These are phyloP conservation scores for Nemania abortiva DNA, from an alignment of 2,329 filamentous ascomycete genomes.

Conservation along the genomic window DNA sequence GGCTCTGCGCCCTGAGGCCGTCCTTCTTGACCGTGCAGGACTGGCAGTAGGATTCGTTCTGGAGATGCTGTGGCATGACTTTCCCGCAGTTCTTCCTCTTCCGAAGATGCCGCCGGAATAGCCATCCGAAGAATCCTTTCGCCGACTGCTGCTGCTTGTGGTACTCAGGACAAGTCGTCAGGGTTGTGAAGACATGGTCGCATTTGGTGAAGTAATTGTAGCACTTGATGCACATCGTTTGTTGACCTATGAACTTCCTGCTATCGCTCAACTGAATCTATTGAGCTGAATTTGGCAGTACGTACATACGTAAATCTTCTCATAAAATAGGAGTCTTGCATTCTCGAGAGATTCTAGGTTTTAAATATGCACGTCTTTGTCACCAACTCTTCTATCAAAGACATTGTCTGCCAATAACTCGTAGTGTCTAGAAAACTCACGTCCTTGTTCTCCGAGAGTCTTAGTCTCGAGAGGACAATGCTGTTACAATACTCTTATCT, in stretches of 20 bases:
- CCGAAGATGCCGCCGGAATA: slow-evolving; percentile 31
- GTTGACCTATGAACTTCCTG: not conserved
- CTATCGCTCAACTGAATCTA: not conserved
- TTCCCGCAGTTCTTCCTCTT: slow-evolving; percentile 43
- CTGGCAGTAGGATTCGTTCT: slow-evolving; percentile 38
- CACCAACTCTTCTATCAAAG: not conserved
- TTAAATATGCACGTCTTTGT: slow-evolving; percentile 24
- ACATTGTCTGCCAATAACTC: slow-evolving; percentile 7
- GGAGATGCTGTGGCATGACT: slow-evolving; percentile 41
- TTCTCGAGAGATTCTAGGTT: not conserved
- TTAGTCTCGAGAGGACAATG: slow-evolving; percentile 17
- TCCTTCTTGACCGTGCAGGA: slow-evolving; percentile 38
- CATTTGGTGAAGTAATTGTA: slow-evolving; percentile 43
- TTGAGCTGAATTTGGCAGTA: slow-evolving; percentile 8
- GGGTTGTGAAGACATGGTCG: slow-evolving; percentile 38
- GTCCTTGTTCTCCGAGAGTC: not conserved
- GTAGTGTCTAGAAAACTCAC: slow-evolving; percentile 5
- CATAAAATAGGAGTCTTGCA: not conserved
- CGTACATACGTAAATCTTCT: not conserved
- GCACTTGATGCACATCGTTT: slow-evolving; percentile 43
- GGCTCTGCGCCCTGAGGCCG: slow-evolving; percentile 25
- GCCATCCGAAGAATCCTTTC: slow-evolving; percentile 38
- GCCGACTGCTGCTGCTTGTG: slow-evolving; percentile 43
- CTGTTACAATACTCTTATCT: not conserved
- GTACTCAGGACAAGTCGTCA: slow-evolving; percentile 42